Evolutionary conservation across 306 rosid genomes (phyloP), one percentile per base, ranked within the genome.

Genomic region (Quercus ilex): DNA sequence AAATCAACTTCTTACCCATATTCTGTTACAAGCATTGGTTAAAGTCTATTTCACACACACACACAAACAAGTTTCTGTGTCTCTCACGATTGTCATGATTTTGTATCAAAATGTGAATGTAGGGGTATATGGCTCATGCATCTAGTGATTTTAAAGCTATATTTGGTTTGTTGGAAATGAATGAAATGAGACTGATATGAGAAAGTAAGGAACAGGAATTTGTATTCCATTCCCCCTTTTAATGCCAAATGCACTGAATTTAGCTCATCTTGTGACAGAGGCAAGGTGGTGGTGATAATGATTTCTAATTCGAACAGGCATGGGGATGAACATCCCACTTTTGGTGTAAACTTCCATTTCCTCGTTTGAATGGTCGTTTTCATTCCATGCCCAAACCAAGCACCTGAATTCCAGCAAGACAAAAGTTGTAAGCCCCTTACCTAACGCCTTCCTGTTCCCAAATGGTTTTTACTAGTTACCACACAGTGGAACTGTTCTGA

Each of bases 111-210:
- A 70, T 11, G 28, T 33, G 4, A 62, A 52, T 7, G 75, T 30
- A 2, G 12, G 19, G 8, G 35, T 30, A 68, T 4, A 71, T 25
- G 65, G 53, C 20, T 62, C 31, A 74, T 76, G 64, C 74, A 69
- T 72, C 77, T 30, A 20, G 21, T 26, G 52, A 76, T 62, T 74
- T 72, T 68, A 20, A 26, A 57, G 80, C 65, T 62, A 49, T 3
- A 23, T 15, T 15, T 31, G 35, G 71, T 75, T 30, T 3, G 23
- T 49, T 56, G 71, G 75, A 56, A 65, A 15, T 9, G 71, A 65
- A 65, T 12, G 4, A 31, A 65, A 65, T 65, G 38, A 26, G 69
- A 2, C 28, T 5, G 8, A 33, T 25, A 28, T 25, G 15, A 5
- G 41, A 28, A 28, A 19, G 35, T 12, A 59, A 60, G 38, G 69